Base-by-base conservation (phyloP, 306 rosid species). In the Sphenostylis stenocarpa region DNA sequence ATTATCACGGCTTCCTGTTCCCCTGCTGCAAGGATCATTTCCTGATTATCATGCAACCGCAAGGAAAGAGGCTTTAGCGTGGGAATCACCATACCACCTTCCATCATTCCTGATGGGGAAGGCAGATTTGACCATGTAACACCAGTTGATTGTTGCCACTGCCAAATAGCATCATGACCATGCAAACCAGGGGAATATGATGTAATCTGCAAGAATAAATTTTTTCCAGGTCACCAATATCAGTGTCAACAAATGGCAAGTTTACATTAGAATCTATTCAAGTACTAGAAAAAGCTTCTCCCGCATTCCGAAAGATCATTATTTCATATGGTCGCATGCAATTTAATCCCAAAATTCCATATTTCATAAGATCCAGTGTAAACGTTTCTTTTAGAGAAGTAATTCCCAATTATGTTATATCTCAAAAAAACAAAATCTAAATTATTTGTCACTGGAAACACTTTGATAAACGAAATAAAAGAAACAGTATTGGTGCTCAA, bases 71-170 rank as follows among this genome's bases (percentile, higher is more conserved):
- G 87, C 87, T 92, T 96, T 58, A 96, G 87, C 3, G 99, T 92
- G 43, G 99, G 99, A 81, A 96, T 78, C 67, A 87, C 93, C 8
- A 33, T 52, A 38, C 96, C 97, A 72, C 91, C 85, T 75, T 92
- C 99, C 94, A 89, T 88, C 99, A 91, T 86, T 67, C 99, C 99
- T 0, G 96, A 83, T 16, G 98, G 99, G 48, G 99, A 89, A 70
- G 97, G 99, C 55, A 92, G 92, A 84, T 96, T 96, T 73, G 99
- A 91, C 98, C 99, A 96, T 13, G 95, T 87, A 47, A 89, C 85
- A 72, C 97, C 94, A 13, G 99, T 96, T 41, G 93, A 77, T 73
- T 92, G 88, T 33, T 92, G 98, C 99, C 98, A 92, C 75, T 92
- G 93, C 99, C 99, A 92, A 81, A 79, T 79, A 60, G 97, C 98